Percentiles rank a stretch among this genome's conserved stretches.
Conservation (phyloP, 1,284 basidiomycete species). For the Cutaneotrichosporon sp. region DNA sequence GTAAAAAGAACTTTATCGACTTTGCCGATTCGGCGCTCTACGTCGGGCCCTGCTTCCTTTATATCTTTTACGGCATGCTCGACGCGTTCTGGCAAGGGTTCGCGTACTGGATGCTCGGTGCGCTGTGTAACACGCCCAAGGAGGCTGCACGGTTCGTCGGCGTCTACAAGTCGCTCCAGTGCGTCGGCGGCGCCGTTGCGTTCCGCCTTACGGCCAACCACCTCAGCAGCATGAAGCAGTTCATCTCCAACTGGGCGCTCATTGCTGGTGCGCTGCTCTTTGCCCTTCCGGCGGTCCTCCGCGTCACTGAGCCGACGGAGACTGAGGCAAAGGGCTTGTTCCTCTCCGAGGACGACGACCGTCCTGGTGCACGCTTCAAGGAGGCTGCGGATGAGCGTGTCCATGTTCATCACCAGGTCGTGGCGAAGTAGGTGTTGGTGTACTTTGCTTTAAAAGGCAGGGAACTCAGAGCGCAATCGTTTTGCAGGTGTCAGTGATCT, state of each 20-base stretch:
- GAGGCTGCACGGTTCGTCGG: constrained; percentile 23
- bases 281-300: constrained; percentile 19
- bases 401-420: neutral
- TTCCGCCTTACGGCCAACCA: constrained; percentile 17
- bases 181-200: constrained; percentile 18
- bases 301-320: constrained; percentile 20
- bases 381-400: neutral
- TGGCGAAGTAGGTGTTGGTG: too few species aligned
- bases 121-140: constrained; percentile 22
- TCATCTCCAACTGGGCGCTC: constrained; percentile 24
- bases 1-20: constrained; percentile 13
- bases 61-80: constrained; percentile 37
- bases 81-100: constrained; percentile 42
- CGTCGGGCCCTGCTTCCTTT: constrained; percentile 26
- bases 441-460: too few species aligned
- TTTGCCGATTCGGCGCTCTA: constrained; percentile 19
- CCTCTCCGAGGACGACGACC: constrained; percentile 14
- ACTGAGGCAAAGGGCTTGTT: constrained; percentile 15
- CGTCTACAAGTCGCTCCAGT: constrained; percentile 24
- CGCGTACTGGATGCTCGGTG: constrained; percentile 30
- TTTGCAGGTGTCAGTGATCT: too few species aligned
- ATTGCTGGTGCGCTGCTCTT: constrained; percentile 15
- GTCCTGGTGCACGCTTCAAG: constrained; percentile 10
- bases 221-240: constrained; percentile 18
- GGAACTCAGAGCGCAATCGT: too few species aligned